Percentiles rank a stretch among this genome's conserved stretches.
These are phyloP conservation scores for Heliamphora pulchella DNA, from an alignment of 179 eudicot genomes.

Conservation along the genomic window DNA sequence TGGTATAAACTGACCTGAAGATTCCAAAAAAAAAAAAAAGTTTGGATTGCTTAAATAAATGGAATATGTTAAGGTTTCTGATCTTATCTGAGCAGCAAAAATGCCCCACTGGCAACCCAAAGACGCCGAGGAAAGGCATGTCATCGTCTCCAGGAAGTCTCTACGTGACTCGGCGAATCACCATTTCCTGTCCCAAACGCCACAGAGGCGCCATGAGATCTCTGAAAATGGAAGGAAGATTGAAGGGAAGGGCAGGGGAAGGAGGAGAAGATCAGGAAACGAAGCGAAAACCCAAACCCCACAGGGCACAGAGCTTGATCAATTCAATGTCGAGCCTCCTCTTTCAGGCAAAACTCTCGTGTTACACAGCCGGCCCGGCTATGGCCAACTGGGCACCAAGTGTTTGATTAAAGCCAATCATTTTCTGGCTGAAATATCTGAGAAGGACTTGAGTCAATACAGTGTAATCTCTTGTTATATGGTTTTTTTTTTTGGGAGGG, in stretches of 20 bases:
- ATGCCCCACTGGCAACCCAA: conserved; percentile 61
- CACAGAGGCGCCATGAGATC: conserved; percentile 24
- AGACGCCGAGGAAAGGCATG: conserved; percentile 52
- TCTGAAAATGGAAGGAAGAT: conserved; percentile 30
- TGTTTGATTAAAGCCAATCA: conserved; percentile 83
- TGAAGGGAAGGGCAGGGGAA: conserved; percentile 38
- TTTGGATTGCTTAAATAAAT: neutral
- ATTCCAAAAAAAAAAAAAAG: no score
- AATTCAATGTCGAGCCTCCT: conserved; percentile 25
- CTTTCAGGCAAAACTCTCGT: conserved; percentile 35
- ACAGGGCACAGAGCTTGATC: conserved; percentile 26
- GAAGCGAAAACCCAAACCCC: conserved; percentile 30
- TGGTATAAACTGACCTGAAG: no score
- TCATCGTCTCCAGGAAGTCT: conserved; percentile 56
- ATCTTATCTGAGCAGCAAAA: conserved; percentile 8
- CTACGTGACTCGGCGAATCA: conserved; percentile 32
- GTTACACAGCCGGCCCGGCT: conserved; percentile 63
- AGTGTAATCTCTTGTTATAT: conserved; percentile 37
- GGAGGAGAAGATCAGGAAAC: conserved; percentile 43
- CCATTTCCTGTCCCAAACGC: conserved; percentile 25
- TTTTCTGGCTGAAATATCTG: conserved; percentile 62
- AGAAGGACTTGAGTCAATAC: conserved; percentile 65
- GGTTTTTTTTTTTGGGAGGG: neutral
- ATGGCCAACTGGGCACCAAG: conserved; percentile 71
- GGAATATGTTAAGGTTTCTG: conserved; percentile 13